Conservation (phyloP, 2,329 filamentous ascomycete species). For the Clonostachys chloroleuca region DNA sequence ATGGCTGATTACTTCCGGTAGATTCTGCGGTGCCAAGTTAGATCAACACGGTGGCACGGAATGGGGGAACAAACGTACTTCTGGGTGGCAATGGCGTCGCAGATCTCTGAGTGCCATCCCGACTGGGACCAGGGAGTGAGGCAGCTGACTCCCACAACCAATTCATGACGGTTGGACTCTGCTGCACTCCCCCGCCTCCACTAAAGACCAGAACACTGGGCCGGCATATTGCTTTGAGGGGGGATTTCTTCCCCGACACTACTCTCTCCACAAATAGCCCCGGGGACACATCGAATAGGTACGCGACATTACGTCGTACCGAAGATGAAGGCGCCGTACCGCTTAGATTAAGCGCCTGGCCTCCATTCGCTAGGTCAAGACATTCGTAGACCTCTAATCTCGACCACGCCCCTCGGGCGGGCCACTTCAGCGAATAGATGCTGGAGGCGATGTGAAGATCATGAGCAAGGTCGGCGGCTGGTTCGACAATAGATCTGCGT, state of each 20-base stretch:
- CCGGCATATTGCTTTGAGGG: conserved; percentile 21
- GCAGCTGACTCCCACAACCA: conserved; percentile 19
- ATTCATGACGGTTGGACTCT: conserved; percentile 22
- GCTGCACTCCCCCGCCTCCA: conserved; percentile 14
- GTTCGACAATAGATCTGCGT: conserved; percentile 22
- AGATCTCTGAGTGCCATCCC: no score
- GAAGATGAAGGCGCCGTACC: conserved; percentile 19
- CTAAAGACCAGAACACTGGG: conserved; percentile 25
- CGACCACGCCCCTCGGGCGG: conserved; percentile 24
- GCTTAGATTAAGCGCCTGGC: conserved; percentile 17
- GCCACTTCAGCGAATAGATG: conserved; percentile 29
- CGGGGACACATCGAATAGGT: conserved; percentile 28
- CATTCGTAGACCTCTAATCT: conserved; percentile 30
- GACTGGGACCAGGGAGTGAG: no score
- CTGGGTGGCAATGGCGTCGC: no score
- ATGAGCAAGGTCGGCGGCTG: conserved; percentile 27
- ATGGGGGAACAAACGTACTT: no score
- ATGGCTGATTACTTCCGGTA: no score
- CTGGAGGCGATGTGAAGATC: conserved; percentile 24
- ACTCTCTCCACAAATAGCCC: conserved; percentile 29
- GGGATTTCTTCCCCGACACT: conserved; percentile 21
- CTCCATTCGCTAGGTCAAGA: conserved; percentile 23
- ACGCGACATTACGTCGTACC: conserved; percentile 19
- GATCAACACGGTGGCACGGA: no score
- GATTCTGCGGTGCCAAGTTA: no score